Base-by-base conservation (phyloP, 805 yeast genomes). In the Pichia rugopelliculosa region DNA sequence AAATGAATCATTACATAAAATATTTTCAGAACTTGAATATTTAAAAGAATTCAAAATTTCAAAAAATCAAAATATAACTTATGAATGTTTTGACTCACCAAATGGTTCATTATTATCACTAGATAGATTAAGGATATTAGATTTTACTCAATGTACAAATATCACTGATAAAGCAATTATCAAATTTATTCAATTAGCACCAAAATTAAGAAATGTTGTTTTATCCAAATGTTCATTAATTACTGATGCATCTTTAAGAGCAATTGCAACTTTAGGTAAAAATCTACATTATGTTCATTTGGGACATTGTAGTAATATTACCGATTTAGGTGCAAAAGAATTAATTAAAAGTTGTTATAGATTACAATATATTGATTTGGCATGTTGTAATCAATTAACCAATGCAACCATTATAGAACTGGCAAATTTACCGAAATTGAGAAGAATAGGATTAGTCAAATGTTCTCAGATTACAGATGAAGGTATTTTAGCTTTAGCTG, bases 391-490 rank as follows among this genome's bases (percentile, higher is more conserved):
- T 1, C 95, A 87, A 62, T 73, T 91, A 46, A 89, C 98, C 2
- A 87, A 93, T 67, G 76, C 79, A 57, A 80, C 96, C 1, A 76
- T 93, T 38, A 74, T 77, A 38, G 95, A 84, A 58, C 70, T 91
- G 53, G 78, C 95, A 3, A 77, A 77, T 41, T 71, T 91, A 54
- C 87, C 95, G 8, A 80, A 84, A 59, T 72, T 91, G 56, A 78
- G 93, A 57, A 77, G 99, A 65, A 89, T 91, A 41, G 99, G 99
- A 0, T 71, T 91, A 43, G 99, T 93, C 22, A 91, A 90, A 63
- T 91, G 99, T 65, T 76, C 79, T 18, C 80, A 85, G 59, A 87
- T 91, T 56, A 84, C 95, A 5, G 97, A 91, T 64, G 79, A 76
- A 42, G 97, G 98, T 1, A 75, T 85, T 44, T 70, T 75, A 54